Evolutionary conservation across 2,329 filamentous ascomycete genomes (phyloP), one percentile per base, ranked within the genome.

Genomic region (Aureobasidium uvarum): DNA sequence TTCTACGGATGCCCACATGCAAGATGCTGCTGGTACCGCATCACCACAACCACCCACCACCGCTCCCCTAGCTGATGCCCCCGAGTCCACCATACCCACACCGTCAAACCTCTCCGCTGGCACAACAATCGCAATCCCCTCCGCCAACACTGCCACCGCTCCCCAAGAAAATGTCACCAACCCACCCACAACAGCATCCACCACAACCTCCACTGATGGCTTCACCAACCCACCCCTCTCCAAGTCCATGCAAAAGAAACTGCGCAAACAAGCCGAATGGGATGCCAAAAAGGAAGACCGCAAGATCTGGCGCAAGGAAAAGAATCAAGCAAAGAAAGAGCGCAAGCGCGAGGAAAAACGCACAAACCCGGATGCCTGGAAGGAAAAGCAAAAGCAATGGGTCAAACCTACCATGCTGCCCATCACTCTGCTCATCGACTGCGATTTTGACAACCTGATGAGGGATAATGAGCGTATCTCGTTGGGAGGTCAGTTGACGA

Each of bases 361-460:
- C 20, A 50, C 45, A 28, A 64, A 46, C 58, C 25, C 51, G 16
- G 69, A 72, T 64, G 69, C 72, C 59, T 60, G 41, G 39, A 50
- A 56, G 55, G 48, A 62, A 23, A 59, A 48, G 20, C 59, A 59
- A 18, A 62, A 51, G 13, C 38, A 58, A 45, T 69, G 71, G 46
- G 70, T 69, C 63, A 76, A 71, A 23, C 78, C 82, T 4, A 79
- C 81, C 56, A 84, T 86, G 65, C 83, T 96, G 0, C 92, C 93
- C 1, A 80, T 98, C 25, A 86, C 91, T 0, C 80, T 99, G 69
- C 82, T 99, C 66, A 80, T 99, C 68, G 95, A 99, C 79, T 98
- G 94, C 78, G 87, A 90, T 70, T 99, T 96, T 75, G 93, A 99
- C 75, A 82, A 90, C 48, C 85, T 93, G 73, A 99, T 99, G 95